Base-by-base conservation (phyloP, 2,329 filamentous ascomycete species). In the Tolypocladium endophyticum region DNA sequence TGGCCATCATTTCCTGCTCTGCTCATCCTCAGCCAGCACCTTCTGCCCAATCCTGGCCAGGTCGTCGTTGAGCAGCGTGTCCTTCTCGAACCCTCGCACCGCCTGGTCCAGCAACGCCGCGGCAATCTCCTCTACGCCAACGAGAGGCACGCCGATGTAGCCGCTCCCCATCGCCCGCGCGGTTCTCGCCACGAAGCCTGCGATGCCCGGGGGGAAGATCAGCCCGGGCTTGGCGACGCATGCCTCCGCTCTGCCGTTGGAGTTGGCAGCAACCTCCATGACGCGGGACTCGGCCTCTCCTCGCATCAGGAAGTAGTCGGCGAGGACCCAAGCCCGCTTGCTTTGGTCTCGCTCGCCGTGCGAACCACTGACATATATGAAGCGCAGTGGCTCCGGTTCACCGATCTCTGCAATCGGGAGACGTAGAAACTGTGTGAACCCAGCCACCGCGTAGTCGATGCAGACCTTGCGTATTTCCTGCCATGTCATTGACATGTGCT, bases 281-380 rank as follows among this genome's bases (percentile, higher is more conserved):
- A 82, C 68, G 23, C 69, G 65, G 9, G 64, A 74, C 62, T 82
- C 81, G 0, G 75, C 73, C 50, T 78, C 73, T 8, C 80, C 81
- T n/a, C 81, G 67, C 73, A 83, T 74, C 12, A 77, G 59, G 9
- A 57, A 62, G 59, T 82, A 83, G 47, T 80, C 69, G 0, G 64
- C 65, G 35, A 74, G 63, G 9, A 74, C 63, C 61, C 61, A 65
- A 1, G 73, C 75, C 57, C 69, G 77, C 66, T 80, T 76, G 16
- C 65, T 72, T 25, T 71, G 76, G 55, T 83, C 80, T 1, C 78
- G 73, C 62, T 76, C 73, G 2, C 73, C 71, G 1, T 66, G 69
- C 1, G 69, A 64, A 2, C 80, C 81, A 62, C 80, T 83, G 61
- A 79, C 72, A 64, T 81, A 81, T 2, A 81, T 56, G 60, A 81